Conservation (phyloP, 495 filamentous ascomycete genomes). For the Oidiodendron maius region DNA sequence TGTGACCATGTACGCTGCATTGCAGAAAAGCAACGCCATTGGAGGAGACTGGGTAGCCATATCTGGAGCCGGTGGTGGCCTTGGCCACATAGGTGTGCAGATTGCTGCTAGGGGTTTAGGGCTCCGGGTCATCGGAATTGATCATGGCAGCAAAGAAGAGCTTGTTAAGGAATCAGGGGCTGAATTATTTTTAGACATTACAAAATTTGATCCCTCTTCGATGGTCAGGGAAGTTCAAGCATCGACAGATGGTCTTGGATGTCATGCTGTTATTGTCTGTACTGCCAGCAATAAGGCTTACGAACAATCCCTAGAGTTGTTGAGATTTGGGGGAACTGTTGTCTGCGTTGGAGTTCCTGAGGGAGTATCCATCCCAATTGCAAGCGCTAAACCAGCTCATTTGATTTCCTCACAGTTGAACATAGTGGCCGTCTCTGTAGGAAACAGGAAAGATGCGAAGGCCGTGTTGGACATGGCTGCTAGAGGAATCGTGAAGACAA, state of each 20-base stretch:
- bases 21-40: slow-evolving; percentile 33
- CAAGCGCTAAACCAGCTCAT: not conserved
- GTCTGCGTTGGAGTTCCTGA: slow-evolving; percentile 64
- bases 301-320: slow-evolving; percentile 46
- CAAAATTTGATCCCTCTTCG: not conserved
- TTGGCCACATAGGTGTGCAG: slow-evolving; percentile 45
- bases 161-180: slow-evolving; percentile 26
- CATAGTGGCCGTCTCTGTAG: not conserved
- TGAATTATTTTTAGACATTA: slow-evolving; percentile 31
- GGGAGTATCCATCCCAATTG: slow-evolving; percentile 1
- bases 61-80: slow-evolving; percentile 48
- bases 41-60: slow-evolving; percentile 44
- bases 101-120: slow-evolving; percentile 45
- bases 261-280: not conserved
- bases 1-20: slow-evolving; percentile 25
- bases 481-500: not conserved
- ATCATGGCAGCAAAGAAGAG: slow-evolving; percentile 43
- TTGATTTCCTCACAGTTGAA: not conserved
- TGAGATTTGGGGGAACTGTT: slow-evolving; percentile 52
- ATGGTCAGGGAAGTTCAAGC: not conserved
- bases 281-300: slow-evolving; percentile 38
- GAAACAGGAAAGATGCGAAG: not conserved
- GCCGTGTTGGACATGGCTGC: not conserved
- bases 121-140: slow-evolving; percentile 21
- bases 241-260: not conserved